Base-by-base conservation (phyloP, 2,329 filamentous ascomycete species). In the Dactylellina parvicollis region DNA sequence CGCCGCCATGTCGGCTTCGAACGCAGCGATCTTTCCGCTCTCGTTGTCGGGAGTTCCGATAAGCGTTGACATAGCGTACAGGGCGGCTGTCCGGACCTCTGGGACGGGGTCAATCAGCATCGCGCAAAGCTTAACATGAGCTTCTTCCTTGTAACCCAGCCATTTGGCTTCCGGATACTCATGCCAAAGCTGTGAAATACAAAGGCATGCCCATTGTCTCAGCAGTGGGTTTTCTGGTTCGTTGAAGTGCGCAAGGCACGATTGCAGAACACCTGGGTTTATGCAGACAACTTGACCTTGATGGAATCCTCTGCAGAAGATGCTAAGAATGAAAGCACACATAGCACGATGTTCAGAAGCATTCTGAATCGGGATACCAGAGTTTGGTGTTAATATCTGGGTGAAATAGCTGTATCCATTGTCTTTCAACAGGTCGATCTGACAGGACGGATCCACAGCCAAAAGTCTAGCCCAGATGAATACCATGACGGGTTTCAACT, bases 391-490 rank as follows among this genome's bases (percentile, higher is more conserved):
- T 75, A 98, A 86, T 59, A 98, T 96, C 75, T 89, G 90, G 57
- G 95, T 92, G 80, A 99, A 99, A 82, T 99, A 99, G 78, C 92
- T 92, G 79, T 96, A 98, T 4, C 95, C 95, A 78, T 93, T 96
- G 79, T 99, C 95, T 81, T 98, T 98, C 77, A 98, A 88, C 10
- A 99, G 84, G 80, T 99, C 95, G 75, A 89, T 89, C 80, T 99
- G 95, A 79, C 95, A 97, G 0, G 91, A 92, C 71, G 95, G 89
- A 79, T 99, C 95, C 4, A 99, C 95, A 5, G 95, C 95, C 75
- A 99, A 87, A 44, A 99, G 92, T 52, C 95, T 88, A 4, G 95
- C 93, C 95, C 95, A 99, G 75, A 99, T 99, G 81, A 98, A 99
- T 3, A 99, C 93, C 95, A 99, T 98, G 72, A 98, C 93, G 0